Base-by-base conservation (phyloP, 148 eudicot genomes). In the Amaranthus cruentus region DNA sequence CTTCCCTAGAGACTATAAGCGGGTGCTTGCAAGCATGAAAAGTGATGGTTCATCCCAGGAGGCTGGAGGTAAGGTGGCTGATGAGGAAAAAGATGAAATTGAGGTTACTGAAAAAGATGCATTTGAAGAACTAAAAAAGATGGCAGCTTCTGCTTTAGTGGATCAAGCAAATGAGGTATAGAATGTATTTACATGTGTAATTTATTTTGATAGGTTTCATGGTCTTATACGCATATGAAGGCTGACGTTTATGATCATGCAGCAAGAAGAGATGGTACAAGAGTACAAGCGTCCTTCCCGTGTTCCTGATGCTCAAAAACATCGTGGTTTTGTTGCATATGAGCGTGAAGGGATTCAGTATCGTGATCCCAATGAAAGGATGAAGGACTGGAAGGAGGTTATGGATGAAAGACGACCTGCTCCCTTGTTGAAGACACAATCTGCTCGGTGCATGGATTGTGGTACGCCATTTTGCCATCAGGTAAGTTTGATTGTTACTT, bases 381-480 rank as follows among this genome's bases (percentile, higher is more conserved):
- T 95, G 82, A 79, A 78, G 76, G 99, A 95, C 69, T 95, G 89
- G 88, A 86, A 87, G 21, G 99, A 95, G 83, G 99, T 95, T 60
- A 95, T 90, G 96, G 89, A 84, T 76, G 91, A 95, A 75, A 15
- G 75, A 59, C 88, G 88, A 74, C 97, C 99, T 47, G 90, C 88
- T 18, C 83, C 90, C 52, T 86, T 95, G 80, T 69, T 95, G 68
- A 91, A 91, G 81, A 95, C 99, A 53, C 99, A 95, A 70, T 81
- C 99, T 43, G 99, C 99, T 65, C 97, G 99, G 50, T 95, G 99
- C 77, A 95, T 95, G 99, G 97, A 95, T 78, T 95, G 99, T 74
- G 99, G 99, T 68, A 95, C 99, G 68, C 99, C 99, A 51, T 95
- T 95, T 80, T 95, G 99, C 77, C 99, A 95, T 84, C 99, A 95